Evolutionary conservation across 192 early-diverging fungal species (phyloP).

Genomic region (Umbelopsis isabellina): DNA sequence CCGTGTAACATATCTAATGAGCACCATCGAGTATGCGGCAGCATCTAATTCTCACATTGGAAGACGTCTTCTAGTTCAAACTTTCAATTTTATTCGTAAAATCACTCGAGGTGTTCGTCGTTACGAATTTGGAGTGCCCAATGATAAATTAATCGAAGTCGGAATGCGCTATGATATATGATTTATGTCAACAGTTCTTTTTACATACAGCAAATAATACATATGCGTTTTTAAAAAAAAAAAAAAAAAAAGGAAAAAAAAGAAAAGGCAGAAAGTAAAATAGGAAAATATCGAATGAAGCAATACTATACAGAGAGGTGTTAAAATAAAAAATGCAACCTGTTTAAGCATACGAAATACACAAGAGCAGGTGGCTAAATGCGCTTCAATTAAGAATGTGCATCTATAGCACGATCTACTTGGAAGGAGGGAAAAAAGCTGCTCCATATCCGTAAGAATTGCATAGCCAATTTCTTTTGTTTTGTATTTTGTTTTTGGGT

Average conservation of each 20-base stretch:
- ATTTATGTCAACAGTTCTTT: background rate
- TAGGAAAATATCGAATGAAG: background rate
- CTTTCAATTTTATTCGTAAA: slow-evolving; percentile 6
- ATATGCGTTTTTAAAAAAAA: background rate
- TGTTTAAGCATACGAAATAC: background rate
- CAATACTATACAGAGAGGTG: slow-evolving; percentile 15
- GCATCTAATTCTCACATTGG: background rate
- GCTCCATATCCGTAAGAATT: background rate
- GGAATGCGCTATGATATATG: slow-evolving; percentile 21
- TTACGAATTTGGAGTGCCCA: slow-evolving; percentile 11
- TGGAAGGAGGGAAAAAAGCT: too few species aligned
- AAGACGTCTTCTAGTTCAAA: background rate
- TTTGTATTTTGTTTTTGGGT: background rate
- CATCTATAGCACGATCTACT: too few species aligned
- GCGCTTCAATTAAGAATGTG: background rate
- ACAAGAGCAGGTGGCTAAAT: background rate
- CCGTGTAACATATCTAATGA: slow-evolving; percentile 3
- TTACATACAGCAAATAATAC: too few species aligned
- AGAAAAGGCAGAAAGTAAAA: background rate
- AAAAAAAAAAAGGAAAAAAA: slow-evolving; percentile 12
- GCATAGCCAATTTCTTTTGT: background rate
- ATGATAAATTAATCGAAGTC: slow-evolving; percentile 8
- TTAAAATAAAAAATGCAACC: background rate
- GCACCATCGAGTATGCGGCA: slow-evolving; percentile 9
- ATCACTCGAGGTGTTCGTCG: slow-evolving; percentile 12